These are phyloP conservation scores for Paulownia fortunei DNA, from an alignment of 257 asterid genomes.

Conservation along the genomic window DNA sequence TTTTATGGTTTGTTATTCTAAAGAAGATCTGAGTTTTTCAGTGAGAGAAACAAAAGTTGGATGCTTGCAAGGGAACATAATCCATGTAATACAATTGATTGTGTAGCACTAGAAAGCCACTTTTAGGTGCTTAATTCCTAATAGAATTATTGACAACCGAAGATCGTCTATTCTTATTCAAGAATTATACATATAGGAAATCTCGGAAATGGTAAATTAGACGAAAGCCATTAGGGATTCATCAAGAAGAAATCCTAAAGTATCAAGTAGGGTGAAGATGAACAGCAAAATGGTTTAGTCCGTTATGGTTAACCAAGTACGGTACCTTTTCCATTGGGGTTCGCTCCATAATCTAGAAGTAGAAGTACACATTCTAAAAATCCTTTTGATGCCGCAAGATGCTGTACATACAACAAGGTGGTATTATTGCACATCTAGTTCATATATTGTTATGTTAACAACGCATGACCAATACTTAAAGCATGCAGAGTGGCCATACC, in stretches of 20 bases:
- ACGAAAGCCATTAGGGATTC: too few species aligned
- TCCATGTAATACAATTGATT: too few species aligned
- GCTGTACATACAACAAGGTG: conserved; percentile 48
- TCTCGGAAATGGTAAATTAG: not conserved
- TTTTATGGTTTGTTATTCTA: not conserved
- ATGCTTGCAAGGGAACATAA: too few species aligned
- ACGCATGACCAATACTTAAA: not conserved
- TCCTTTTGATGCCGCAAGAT: conserved; percentile 71
- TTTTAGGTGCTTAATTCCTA: too few species aligned
- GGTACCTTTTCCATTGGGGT: conserved; percentile 73
- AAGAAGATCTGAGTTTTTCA: not conserved
- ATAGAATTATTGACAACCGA: too few species aligned
- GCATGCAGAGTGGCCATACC: conserved; percentile 42
- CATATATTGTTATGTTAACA: not conserved
- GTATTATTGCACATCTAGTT: not conserved
- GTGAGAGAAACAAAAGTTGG: not conserved
- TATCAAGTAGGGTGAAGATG: not conserved
- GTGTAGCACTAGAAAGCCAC: too few species aligned
- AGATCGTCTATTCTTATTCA: not conserved
- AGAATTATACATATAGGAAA: not conserved
- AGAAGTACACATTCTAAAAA: conserved; percentile 56
- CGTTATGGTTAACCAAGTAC: not conserved
- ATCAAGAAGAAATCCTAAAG: not conserved
- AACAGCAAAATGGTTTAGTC: not conserved
- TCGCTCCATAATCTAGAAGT: conserved; percentile 74